Evolutionary conservation across 768 basidiomycete species (phyloP).

Genomic region (Lactarius tabidus): DNA sequence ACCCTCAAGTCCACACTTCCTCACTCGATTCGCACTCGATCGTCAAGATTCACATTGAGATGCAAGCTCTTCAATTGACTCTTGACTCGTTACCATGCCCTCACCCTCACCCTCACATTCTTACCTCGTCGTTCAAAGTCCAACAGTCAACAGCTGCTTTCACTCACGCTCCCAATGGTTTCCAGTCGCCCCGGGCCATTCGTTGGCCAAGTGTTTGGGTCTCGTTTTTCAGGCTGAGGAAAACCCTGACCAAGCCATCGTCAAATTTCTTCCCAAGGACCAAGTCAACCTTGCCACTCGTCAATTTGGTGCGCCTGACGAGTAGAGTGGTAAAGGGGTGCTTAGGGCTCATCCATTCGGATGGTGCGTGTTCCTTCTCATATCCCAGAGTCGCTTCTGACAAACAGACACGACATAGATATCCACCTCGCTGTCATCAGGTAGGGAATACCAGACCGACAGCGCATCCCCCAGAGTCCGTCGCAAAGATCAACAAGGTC

Average conservation of each 20-base stretch:
- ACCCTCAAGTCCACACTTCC: too few species aligned
- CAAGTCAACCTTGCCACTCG: slow-evolving; percentile 65
- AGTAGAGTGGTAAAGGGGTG: slow-evolving; percentile 76
- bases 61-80: too few species aligned
- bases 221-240: too few species aligned
- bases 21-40: too few species aligned
- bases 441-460: slow-evolving; percentile 68
- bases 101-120: too few species aligned
- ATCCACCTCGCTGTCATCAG: slow-evolving; percentile 81
- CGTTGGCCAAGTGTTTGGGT: too few species aligned
- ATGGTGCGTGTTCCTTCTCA: slow-evolving; percentile 42
- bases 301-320: slow-evolving; percentile 61
- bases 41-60: too few species aligned
- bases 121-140: too few species aligned
- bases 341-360: slow-evolving; percentile 72
- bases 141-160: too few species aligned
- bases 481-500: slow-evolving; percentile 83
- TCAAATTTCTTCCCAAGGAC: slow-evolving; percentile 76
- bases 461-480: slow-evolving; percentile 53
- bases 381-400: neutral
- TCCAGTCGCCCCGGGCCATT: too few species aligned
- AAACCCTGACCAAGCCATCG: slow-evolving; percentile 62
- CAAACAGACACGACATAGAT: slow-evolving; percentile 41
- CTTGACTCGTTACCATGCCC: too few species aligned
- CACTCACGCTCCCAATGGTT: too few species aligned